Conservation (phyloP, 2,329 filamentous ascomycete species). For the Phialocephala subalpina region DNA sequence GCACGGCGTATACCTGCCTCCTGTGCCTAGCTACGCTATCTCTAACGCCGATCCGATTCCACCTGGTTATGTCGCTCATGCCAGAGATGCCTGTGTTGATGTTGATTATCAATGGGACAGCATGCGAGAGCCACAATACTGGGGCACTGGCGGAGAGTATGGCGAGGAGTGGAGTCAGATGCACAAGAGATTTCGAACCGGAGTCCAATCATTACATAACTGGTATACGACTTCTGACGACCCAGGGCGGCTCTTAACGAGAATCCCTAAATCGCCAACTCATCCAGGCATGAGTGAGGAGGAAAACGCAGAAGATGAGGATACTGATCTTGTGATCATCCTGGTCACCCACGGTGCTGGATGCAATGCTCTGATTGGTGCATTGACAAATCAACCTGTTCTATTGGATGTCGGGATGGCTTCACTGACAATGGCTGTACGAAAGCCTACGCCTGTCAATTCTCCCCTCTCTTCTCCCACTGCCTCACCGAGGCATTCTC, state of each 20-base stretch:
- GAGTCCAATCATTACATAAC: slow-evolving; percentile 78
- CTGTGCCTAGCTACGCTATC: slow-evolving; percentile 83
- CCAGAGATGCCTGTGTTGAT: slow-evolving; percentile 82
- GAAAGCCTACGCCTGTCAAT: slow-evolving; percentile 51
- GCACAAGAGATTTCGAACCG: slow-evolving; percentile 88
- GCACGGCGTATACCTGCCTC: slow-evolving; percentile 71
- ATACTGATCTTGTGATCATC: slow-evolving; percentile 80
- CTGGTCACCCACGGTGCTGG: slow-evolving; percentile 95
- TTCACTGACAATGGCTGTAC: slow-evolving; percentile 87
- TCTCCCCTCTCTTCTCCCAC: slow-evolving; percentile 32
- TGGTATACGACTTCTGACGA: slow-evolving; percentile 76
- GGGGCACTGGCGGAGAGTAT: slow-evolving; percentile 87
- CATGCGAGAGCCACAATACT: slow-evolving; percentile 77
- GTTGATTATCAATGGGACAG: slow-evolving; percentile 99
- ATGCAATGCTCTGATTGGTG: slow-evolving; percentile 93
- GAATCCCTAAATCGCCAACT: slow-evolving; percentile 48
- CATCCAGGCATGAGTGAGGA: slow-evolving; percentile 46
- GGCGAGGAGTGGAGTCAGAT: slow-evolving; percentile 96
- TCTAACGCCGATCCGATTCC: slow-evolving; percentile 84
- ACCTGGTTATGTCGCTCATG: slow-evolving; percentile 87
- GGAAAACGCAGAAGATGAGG: slow-evolving; percentile 62
- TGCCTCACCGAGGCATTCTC: slow-evolving; percentile 48
- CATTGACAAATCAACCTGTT: slow-evolving; percentile 89
- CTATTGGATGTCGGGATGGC: slow-evolving; percentile 90
- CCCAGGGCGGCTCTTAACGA: slow-evolving; percentile 60